Percentiles rank a stretch among this genome's conserved stretches.
Conservation (phyloP, 306 rosid species). For the Glycine tomentella region DNA sequence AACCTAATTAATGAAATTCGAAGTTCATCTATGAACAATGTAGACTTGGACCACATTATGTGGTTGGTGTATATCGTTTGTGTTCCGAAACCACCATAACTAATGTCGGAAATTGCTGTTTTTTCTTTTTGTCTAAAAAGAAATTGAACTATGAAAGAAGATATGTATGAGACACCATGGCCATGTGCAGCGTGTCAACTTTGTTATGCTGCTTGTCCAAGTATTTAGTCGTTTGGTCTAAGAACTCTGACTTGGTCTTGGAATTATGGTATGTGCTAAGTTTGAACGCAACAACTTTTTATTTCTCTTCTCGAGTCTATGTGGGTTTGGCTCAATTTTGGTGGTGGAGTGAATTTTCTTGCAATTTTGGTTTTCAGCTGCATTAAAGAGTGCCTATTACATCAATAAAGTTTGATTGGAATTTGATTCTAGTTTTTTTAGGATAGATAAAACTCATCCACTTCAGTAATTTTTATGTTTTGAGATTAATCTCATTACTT, state of each 20-base stretch:
- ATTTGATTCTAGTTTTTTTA: too few species aligned
- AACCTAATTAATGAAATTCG: slow-evolving; percentile 35
- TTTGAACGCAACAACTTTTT: slow-evolving; percentile 20
- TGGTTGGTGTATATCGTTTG: not conserved
- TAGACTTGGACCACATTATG: slow-evolving; percentile 14
- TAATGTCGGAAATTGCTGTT: not conserved
- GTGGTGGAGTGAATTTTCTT: not conserved
- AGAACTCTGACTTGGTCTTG: slow-evolving; percentile 24
- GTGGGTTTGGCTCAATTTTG: too few species aligned
- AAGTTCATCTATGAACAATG: slow-evolving; percentile 40
- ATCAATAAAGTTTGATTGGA: too few species aligned
- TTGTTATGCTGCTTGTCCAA: not conserved
- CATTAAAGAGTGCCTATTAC: not conserved
- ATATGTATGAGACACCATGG: not conserved
- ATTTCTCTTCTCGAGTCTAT: too few species aligned
- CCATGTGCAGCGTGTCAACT: slow-evolving; percentile 35
- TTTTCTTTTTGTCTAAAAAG: not conserved
- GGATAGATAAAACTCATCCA: too few species aligned
- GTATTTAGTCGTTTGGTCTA: not conserved
- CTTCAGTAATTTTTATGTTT: too few species aligned
- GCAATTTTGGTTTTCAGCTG: not conserved
- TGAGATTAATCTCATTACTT: too few species aligned
- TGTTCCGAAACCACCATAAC: not conserved
- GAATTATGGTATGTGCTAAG: not conserved
- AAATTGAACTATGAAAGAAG: not conserved